Conservation (phyloP, 129 eudicot genomes). For the Smallanthus sonchifolius region DNA sequence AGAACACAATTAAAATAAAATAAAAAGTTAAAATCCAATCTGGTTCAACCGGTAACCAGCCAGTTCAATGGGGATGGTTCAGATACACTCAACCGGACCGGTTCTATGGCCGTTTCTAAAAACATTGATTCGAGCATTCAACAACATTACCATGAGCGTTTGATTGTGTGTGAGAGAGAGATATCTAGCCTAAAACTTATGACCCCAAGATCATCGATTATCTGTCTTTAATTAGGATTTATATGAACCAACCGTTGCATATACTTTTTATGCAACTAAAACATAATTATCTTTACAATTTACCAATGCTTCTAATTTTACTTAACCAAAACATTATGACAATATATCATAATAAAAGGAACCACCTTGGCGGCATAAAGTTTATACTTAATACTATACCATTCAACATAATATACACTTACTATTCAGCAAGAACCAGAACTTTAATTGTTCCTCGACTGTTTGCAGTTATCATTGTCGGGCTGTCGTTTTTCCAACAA, state of each 20-base stretch:
- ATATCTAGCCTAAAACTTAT: neutral
- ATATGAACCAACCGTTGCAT: neutral
- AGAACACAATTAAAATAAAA: too few relatives aligned
- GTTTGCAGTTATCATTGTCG: constrained; percentile 78
- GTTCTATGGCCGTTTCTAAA: too few relatives aligned
- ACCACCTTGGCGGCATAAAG: constrained; percentile 8
- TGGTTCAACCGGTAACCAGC: too few relatives aligned
- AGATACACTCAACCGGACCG: too few relatives aligned
- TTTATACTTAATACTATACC: neutral
- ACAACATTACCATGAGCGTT: too few relatives aligned
- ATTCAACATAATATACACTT: constrained; percentile 16
- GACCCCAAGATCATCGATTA: neutral
- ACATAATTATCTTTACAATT: constrained; percentile 4
- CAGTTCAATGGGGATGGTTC: too few relatives aligned
- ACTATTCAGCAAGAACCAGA: constrained; percentile 65
- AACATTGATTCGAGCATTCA: too few relatives aligned
- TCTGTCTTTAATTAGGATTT: neutral
- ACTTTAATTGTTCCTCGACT: constrained; percentile 87
- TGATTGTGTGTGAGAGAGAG: too few relatives aligned
- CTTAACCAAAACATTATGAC: constrained; percentile 12
- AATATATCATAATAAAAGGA: neutral
- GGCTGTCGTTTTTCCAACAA: constrained; percentile 83
- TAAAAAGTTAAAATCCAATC: too few relatives aligned
- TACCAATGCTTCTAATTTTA: constrained; percentile 4
- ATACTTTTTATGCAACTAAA: neutral